Evolutionary conservation across 208 protist genomes (phyloP).

Genomic region (Leishmania arabica): DNA sequence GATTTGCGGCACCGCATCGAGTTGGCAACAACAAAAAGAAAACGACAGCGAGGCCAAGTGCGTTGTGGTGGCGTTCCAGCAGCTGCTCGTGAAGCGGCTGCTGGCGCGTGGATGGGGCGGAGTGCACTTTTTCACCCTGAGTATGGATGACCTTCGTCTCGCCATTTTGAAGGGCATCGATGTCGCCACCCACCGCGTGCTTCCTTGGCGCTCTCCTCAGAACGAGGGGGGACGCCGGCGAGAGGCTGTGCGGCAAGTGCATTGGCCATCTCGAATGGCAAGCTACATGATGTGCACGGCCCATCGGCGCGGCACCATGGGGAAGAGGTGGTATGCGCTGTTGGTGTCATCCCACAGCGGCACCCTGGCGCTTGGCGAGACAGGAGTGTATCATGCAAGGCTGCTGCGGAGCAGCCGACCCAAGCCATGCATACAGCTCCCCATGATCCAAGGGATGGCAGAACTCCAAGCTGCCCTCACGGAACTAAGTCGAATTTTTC

Average conservation of each 20-base stretch:
- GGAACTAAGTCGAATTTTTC: constrained; percentile 52
- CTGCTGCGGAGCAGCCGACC: constrained; percentile 41
- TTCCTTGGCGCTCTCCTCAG: constrained; percentile 64
- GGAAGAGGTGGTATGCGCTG: constrained; percentile 74
- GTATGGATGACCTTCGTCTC: constrained; percentile 75
- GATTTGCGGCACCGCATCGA: constrained; percentile 38
- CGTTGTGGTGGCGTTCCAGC: constrained; percentile 36
- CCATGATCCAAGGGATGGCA: constrained; percentile 26
- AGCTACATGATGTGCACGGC: constrained; percentile 88
- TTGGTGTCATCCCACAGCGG: constrained; percentile 67
- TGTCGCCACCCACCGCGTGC: constrained; percentile 30
- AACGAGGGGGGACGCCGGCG: constrained; percentile 51
- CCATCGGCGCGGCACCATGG: constrained; percentile 91
- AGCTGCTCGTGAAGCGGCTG: constrained; percentile 81
- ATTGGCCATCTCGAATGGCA: constrained; percentile 90
- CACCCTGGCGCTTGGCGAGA: constrained; percentile 74
- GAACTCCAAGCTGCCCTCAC: constrained; percentile 35
- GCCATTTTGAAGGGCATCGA: constrained; percentile 67
- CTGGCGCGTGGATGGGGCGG: constrained; percentile 66
- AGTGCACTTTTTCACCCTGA: constrained; percentile 96
- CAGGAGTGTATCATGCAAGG: constrained; percentile 58
- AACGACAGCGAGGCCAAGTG: constrained; percentile 63
- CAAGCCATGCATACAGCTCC: constrained; percentile 48
- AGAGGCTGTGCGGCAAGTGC: constrained; percentile 89
- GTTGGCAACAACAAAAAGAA: neutral